Base-by-base conservation (phyloP, 2,329 filamentous ascomycete species). In the Bipolaris gigantea region DNA sequence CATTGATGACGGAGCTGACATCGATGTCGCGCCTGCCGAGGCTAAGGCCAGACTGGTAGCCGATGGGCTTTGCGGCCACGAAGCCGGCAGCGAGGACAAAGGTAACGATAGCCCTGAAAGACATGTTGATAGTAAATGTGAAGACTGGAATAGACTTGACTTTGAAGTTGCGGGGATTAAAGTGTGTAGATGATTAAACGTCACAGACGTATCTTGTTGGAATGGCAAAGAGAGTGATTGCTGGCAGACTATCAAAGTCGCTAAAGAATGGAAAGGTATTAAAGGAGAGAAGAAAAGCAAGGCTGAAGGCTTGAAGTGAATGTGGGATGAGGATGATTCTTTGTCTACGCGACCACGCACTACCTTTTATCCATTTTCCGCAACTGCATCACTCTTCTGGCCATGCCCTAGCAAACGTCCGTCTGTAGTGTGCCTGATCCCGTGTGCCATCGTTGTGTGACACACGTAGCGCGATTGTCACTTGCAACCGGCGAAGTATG, bases 181-280 rank as follows among this genome's bases (percentile, higher is more conserved):
- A 64, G 57, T 59, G 48, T 45, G 47, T 46, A 59, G 56, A 44
- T 30, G 52, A 65, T 60, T 63, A 66, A 61, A 68, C 64, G 68
- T 73, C 69, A 58, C 68, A 70, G 69, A 71, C 67, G 67, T 59
- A 57, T 56, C 13, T 15, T 60, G 51, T 48, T 55, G 27, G 18
- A 34, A 36, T 16, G 16, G 51, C 35, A 61, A 57, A 64, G 64
- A 59, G 57, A 56, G 57, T 52, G 59, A 51, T 54, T 54, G 40
- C n/a, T 40, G 64, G 64, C 65, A 61, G 67, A 73, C 70, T 73
- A 63, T 73, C 70, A 73, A 73, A 73, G 70, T 64, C 69, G 64
- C 64, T 38, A 56, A 51, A 59, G 58, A 63, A 60, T 35, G 33
- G 59, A 62, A 71, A 65, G 49, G 50, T 61, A 60, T 60, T 42